Evolutionary conservation across 352 stramenopile genomes (phyloP).

Genomic region (Pythium insidiosum): DNA sequence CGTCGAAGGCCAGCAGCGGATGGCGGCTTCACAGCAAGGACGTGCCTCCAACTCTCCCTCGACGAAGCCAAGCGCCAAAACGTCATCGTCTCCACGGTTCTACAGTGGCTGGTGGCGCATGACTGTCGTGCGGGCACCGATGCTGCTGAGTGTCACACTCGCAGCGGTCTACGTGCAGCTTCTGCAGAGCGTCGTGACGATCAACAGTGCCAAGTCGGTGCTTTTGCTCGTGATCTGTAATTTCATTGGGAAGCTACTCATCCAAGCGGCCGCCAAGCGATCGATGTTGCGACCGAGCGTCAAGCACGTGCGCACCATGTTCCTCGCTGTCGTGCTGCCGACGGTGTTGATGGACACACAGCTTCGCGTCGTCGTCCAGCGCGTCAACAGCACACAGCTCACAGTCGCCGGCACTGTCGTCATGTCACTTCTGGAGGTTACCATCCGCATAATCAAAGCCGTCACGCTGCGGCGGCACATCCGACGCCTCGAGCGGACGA

Average conservation of each 20-base stretch:
- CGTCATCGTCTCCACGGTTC: not conserved
- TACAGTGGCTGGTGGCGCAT: not conserved
- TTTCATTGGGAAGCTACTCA: not conserved
- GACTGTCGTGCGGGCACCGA: not conserved
- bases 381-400: not conserved
- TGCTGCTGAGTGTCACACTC: not conserved
- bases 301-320: not conserved
- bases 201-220: not conserved
- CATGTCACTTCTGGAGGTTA: not conserved
- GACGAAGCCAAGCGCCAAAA: not conserved
- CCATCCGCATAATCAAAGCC: not conserved
- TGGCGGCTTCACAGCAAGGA: no score
- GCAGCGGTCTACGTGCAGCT: not conserved
- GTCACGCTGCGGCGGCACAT: not conserved
- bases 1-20: not conserved
- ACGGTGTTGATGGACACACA: not conserved
- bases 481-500: no score
- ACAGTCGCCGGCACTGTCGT: not conserved
- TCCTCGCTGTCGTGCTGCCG: not conserved
- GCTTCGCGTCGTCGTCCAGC: not conserved
- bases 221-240: not conserved
- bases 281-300: not conserved
- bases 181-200: not conserved
- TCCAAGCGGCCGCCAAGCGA: not conserved
- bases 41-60: no score